A percentile compares a stretch with the other conserved stretches of the same genome.
Evolutionary conservation across 148 eudicot genomes (phyloP).

Genomic region (Rhododendron simsii): DNA sequence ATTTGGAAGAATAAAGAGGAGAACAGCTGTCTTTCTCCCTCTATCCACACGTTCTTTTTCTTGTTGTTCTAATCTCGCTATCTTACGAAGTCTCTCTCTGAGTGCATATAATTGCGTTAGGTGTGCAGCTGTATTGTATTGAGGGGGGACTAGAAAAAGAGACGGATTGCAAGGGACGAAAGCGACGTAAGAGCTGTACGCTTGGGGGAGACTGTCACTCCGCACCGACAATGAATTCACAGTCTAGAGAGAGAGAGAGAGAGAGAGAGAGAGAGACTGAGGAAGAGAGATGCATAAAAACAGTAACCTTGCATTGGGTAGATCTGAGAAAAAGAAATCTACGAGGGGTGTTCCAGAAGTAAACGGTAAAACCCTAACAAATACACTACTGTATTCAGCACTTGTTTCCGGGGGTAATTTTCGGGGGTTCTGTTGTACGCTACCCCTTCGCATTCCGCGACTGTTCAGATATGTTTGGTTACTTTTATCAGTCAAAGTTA

Average conservation of each 20-base stretch:
- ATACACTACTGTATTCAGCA: too few species aligned
- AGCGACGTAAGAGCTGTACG: slow-evolving; percentile 9
- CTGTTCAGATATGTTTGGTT: too few species aligned
- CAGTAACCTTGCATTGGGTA: not conserved
- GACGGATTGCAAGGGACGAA: not conserved
- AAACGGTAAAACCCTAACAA: too few species aligned
- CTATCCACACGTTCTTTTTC: not conserved
- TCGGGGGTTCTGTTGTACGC: too few species aligned
- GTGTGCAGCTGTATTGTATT: slow-evolving; percentile 12
- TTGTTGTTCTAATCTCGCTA: not conserved
- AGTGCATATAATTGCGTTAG: not conserved
- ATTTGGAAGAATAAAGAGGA: not conserved
- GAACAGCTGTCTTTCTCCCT: slow-evolving; percentile 7
- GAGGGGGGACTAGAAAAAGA: not conserved
- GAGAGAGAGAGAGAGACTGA: not conserved
- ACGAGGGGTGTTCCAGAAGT: too few species aligned
- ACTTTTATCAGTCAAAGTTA: too few species aligned
- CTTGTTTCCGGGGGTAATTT: too few species aligned
- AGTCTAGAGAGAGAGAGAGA: not conserved
- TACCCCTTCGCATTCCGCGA: too few species aligned
- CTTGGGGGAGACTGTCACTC: not conserved
- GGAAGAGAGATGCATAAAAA: too few species aligned
- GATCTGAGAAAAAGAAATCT: not conserved
- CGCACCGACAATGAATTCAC: slow-evolving; percentile 6
- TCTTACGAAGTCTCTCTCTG: not conserved